Conservation (phyloP, 768 basidiomycete species). For the Leccinum boreale region DNA sequence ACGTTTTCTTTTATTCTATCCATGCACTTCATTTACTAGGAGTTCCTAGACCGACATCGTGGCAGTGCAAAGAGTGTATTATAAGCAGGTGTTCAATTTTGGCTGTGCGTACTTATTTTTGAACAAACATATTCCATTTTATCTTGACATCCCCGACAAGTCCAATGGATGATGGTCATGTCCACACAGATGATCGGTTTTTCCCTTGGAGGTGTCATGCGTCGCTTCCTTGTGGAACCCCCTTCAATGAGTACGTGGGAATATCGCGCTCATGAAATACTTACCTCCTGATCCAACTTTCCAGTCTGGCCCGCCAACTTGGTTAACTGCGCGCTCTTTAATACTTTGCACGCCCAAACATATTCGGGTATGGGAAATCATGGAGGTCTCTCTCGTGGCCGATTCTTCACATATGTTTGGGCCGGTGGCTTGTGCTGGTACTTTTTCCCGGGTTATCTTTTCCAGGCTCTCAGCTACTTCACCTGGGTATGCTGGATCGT, state of each 20-base stretch:
- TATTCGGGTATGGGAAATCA: conserved; percentile 43
- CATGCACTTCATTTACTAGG: neutral
- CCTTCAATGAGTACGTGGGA: conserved; percentile 56
- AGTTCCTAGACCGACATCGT: conserved; percentile 57
- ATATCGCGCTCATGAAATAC: neutral
- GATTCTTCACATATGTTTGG: conserved; percentile 51
- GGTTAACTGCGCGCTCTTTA: conserved; percentile 70
- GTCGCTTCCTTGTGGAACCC: conserved; percentile 62
- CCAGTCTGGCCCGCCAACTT: conserved; percentile 73
- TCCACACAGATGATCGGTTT: conserved; percentile 72
- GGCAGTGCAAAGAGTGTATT: conserved; percentile 70
- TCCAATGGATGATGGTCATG: conserved; percentile 62
- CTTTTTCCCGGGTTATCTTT: conserved; percentile 72
- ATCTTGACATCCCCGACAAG: conserved; percentile 21
- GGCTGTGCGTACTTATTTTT: conserved; percentile 29
- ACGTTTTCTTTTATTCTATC: conserved; percentile 1
- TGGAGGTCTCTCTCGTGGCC: conserved; percentile 48
- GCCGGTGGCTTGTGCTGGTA: conserved; percentile 43
- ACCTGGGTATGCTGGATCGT: conserved; percentile 65
- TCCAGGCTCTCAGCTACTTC: conserved; percentile 63
- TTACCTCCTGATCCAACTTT: conserved; percentile 20
- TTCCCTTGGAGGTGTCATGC: conserved; percentile 55
- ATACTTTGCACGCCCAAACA: conserved; percentile 64
- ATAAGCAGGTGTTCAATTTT: conserved; percentile 57
- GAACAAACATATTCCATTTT: neutral